Base-by-base conservation (phyloP, 225 moss, liverwort and hornwort genomes). In the Marchantia paleacea region DNA sequence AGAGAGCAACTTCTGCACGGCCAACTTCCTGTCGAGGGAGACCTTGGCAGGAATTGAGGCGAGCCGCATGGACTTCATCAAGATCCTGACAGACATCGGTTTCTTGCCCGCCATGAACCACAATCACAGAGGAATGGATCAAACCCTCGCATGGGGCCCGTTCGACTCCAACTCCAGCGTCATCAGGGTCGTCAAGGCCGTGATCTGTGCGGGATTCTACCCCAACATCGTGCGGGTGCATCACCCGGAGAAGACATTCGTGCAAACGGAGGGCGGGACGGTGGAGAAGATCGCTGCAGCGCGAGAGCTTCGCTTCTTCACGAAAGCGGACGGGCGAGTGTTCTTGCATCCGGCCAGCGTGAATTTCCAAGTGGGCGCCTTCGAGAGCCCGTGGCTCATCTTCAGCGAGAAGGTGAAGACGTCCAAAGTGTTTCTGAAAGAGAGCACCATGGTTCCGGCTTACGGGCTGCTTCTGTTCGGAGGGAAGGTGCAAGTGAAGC, bases 171-270 rank as follows among this genome's bases (percentile, higher is more conserved):
- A 92, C 64, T 83, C 90, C 6, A 88, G 60, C 58, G 90, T 84
- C 62, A 83, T 90, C 10, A 86, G 94, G 29, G 92, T 94, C 7
- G 92, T 94, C 61, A 94, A 94, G 79, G 92, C 94, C 24, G 88
- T 92, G 26, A 91, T 94, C 15, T 94, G 94, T 81, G 92, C 94
- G 22, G 94, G 92, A 39, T 94, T 94, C 57, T 94, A 94, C 72
- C 94, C 94, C 15, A 92, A 92, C 81, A 89, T 94, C 72, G 94
- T 91, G 0, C 86, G 92, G 16, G 91, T 91, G 12, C 87, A 87
- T 26, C 94, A 94, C 75, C 94, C 92, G 18, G 94, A 94, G 29
- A 91, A 91, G 79, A 90, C 90, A 6, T 94, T 89, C 3, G 92
- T 92, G 6, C 92, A 91, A 57, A 94, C 94, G 22, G 92, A 92